A percentile compares a stretch with the other conserved stretches of the same genome.
These are phyloP conservation scores for Echium plantagineum DNA, from an alignment of 257 asterid species.

Conservation along the genomic window DNA sequence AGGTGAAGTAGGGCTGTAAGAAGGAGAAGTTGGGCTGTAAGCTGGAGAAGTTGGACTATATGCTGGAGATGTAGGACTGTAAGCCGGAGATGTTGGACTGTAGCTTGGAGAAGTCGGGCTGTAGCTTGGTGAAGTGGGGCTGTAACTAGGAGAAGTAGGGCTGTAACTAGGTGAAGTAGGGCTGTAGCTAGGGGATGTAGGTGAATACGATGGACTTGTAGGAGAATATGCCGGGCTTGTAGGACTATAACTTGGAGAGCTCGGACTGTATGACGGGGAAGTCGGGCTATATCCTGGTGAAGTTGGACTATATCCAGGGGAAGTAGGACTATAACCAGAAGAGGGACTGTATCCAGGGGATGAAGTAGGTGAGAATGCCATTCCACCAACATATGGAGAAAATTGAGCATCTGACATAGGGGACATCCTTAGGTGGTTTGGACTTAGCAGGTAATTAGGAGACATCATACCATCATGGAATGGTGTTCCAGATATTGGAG, in stretches of 20 bases:
- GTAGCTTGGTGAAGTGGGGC: slow-evolving; percentile 73
- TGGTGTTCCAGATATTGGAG: slow-evolving; percentile 80
- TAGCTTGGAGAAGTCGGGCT: slow-evolving; percentile 76
- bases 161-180: slow-evolving; percentile 70
- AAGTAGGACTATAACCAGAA: slow-evolving; percentile 76
- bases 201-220: slow-evolving; percentile 80
- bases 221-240: slow-evolving; percentile 94
- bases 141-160: slow-evolving; percentile 80
- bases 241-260: slow-evolving; percentile 90
- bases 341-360: slow-evolving; percentile 88
- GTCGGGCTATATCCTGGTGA: slow-evolving; percentile 48
- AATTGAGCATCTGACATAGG: slow-evolving; percentile 75
- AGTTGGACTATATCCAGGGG: slow-evolving; percentile 85
- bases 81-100: slow-evolving; percentile 76
- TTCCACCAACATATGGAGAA: slow-evolving; percentile 74
- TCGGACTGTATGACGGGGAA: slow-evolving; percentile 79
- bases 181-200: slow-evolving; percentile 74
- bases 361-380: slow-evolving; percentile 84
- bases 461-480: slow-evolving; percentile 96
- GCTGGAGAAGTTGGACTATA: slow-evolving; percentile 86
- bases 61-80: slow-evolving; percentile 82
- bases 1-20: slow-evolving; percentile 79
- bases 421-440: slow-evolving; percentile 55
- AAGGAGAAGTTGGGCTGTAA: slow-evolving; percentile 69
- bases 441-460: slow-evolving; percentile 67